Evolutionary conservation across 495 filamentous ascomycete species (phyloP), one percentile per base, ranked within the genome.

Genomic region (Wilcoxina mikolae): DNA sequence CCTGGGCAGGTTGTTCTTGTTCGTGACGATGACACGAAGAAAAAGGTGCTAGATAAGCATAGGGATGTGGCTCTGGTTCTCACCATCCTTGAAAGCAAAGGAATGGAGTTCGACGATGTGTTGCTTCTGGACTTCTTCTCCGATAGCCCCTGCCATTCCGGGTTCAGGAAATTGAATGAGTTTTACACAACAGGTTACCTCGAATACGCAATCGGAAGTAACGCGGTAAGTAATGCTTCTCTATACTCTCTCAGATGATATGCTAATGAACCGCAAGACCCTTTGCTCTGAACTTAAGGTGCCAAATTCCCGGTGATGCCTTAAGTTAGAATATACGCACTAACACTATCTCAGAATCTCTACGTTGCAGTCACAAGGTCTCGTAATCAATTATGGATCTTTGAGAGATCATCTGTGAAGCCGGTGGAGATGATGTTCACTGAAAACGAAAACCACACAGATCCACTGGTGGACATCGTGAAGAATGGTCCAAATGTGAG

Each of bases 91-190:
- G 58, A 74, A 51, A 69, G 68, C 28, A 74, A 74, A 39, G 71
- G 71, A 7, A 74, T 74, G 71, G 71, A 74, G 46, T 74, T 74
- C 48, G 70, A 74, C 3, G 71, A 71, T 46, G 69, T 71, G 0
- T 49, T 71, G 10, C 20, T 71, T 0, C 68, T 58, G 45, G 62
- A 71, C 39, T 70, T 70, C 15, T 70, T 71, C 41, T 25, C 52
- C 17, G 24, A 39, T 4, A 28, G 39, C 1, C 35, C 20, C 3
- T 26, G 4, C 12, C 52, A 15, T 18, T 9, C 42, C 29, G 23
- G 12, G 10, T 28, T 41, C n/a, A 27, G 44, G 20, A n/a, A 7
- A 5, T 39, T 31, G 54, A 50, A 18, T 12, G 25, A 24, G 7
- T 29, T 27, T 29, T 39, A 50, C 7, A 33, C 20, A 7, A 11